Conservation (phyloP, 2,329 filamentous ascomycete genomes). For the Purpureocillium takamizusanense region DNA sequence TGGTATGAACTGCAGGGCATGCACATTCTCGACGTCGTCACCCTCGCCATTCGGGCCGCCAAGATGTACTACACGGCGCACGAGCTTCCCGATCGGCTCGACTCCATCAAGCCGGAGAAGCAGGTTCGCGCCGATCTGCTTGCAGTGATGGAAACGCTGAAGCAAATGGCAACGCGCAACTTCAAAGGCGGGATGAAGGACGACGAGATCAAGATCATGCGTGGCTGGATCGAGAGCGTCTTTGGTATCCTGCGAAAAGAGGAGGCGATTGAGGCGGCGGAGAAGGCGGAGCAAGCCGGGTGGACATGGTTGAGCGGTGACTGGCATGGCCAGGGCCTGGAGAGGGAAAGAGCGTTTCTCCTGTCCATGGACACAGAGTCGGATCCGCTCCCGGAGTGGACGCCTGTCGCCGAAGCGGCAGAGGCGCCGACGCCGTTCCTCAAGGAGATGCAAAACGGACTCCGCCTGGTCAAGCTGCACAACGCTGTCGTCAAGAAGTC, state of each 20-base stretch:
- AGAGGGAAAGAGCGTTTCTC: slow-evolving; percentile 76
- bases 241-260: slow-evolving; percentile 69
- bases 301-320: slow-evolving; percentile 77
- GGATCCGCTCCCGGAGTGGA: slow-evolving; percentile 60
- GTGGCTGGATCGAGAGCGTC: slow-evolving; percentile 71
- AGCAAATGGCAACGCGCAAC: slow-evolving; percentile 80
- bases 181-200: slow-evolving; percentile 75
- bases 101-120: slow-evolving; percentile 80
- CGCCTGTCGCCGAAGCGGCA: slow-evolving; percentile 29
- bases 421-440: slow-evolving; percentile 67
- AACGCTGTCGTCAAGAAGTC: slow-evolving; percentile 83
- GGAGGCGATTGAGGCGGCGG: slow-evolving; percentile 65
- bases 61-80: slow-evolving; percentile 96
- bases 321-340: slow-evolving; percentile 66
- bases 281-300: slow-evolving; percentile 57
- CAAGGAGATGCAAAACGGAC: slow-evolving; percentile 63
- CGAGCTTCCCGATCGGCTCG: slow-evolving; percentile 74
- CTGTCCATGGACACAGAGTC: slow-evolving; percentile 58
- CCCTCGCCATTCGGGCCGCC: slow-evolving; percentile 87
- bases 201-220: slow-evolving; percentile 69
- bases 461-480: slow-evolving; percentile 77
- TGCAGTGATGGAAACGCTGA: slow-evolving; percentile 80
- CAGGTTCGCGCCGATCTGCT: slow-evolving; percentile 77
- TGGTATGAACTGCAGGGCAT: slow-evolving; percentile 88
- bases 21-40: slow-evolving; percentile 86